These are phyloP conservation scores for Daldinia sp. DNA, from an alignment of 2,329 filamentous ascomycete genomes.

Conservation along the genomic window DNA sequence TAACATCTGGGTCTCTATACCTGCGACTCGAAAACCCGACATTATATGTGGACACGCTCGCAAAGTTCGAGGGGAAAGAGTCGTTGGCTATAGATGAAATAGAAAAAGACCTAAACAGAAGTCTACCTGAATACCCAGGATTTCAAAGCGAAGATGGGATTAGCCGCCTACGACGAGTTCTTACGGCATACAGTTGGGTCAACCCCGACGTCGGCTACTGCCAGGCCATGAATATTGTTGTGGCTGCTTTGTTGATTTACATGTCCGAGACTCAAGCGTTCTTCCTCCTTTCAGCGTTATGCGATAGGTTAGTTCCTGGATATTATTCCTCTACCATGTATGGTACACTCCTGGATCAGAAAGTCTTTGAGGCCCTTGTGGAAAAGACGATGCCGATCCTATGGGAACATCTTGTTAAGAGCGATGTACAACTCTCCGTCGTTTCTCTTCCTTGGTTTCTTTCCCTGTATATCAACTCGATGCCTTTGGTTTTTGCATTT, in stretches of 20 bases:
- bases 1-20: constrained; percentile 91
- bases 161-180: constrained; percentile 84
- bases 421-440: constrained; percentile 95
- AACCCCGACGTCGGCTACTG: constrained; percentile 97
- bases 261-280: constrained; percentile 98
- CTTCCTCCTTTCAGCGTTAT: constrained; percentile 90
- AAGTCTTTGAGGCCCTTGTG: constrained; percentile 97
- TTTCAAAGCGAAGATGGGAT: constrained; percentile 98
- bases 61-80: constrained; percentile 84
- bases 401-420: constrained; percentile 98
- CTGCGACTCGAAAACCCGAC: constrained; percentile 87
- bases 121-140: constrained; percentile 94
- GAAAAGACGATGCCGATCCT: constrained; percentile 98
- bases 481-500: constrained; percentile 98
- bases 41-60: constrained; percentile 84
- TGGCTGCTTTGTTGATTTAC: constrained; percentile 97
- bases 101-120: constrained; percentile 97
- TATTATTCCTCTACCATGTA: constrained; percentile 99
- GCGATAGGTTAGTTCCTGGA: constrained; percentile 91
- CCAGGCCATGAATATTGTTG: constrained; percentile 99
- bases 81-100: constrained; percentile 99
- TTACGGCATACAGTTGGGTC: constrained; percentile 98
- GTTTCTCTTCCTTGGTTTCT: constrained; percentile 98
- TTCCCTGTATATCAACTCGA: constrained; percentile 98
- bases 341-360: constrained; percentile 94